These are phyloP conservation scores for Ophiostoma piceae DNA, from an alignment of 2,329 filamentous ascomycete species.

Conservation along the genomic window DNA sequence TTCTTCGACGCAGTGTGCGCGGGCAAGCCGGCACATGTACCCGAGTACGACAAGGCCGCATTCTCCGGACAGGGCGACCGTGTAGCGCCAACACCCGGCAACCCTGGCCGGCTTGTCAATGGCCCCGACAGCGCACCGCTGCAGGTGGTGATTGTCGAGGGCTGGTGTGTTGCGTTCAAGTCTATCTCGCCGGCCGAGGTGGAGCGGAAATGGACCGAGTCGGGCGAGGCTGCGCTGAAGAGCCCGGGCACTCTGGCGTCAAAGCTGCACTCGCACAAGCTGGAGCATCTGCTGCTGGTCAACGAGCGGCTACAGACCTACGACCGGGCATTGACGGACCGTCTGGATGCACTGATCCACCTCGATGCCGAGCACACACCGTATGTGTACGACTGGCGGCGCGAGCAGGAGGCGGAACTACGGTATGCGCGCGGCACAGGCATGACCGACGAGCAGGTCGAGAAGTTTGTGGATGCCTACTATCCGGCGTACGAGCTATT, in stretches of 20 bases:
- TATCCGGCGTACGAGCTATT: conserved; percentile 70
- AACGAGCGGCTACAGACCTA: conserved; percentile 47
- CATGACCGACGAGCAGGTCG: conserved; percentile 78
- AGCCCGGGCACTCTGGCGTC: conserved; percentile 29
- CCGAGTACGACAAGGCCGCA: conserved; percentile 78
- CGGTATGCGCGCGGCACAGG: conserved; percentile 62
- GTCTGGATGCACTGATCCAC: conserved; percentile 52
- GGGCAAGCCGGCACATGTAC: conserved; percentile 53
- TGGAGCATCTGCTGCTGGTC: conserved; percentile 47
- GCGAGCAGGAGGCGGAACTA: conserved; percentile 71
- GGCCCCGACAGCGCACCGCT: conserved; percentile 40
- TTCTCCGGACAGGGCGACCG: conserved; percentile 74
- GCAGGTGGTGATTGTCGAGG: conserved; percentile 73
- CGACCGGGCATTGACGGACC: conserved; percentile 43
- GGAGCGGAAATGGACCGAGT: conserved; percentile 41
- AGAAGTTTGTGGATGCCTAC: conserved; percentile 64
- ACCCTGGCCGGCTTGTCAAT: conserved; percentile 57
- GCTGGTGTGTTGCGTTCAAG: conserved; percentile 86
- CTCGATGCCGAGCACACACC: conserved; percentile 64
- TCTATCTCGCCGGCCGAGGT: conserved; percentile 49
- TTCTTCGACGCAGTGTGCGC: conserved; percentile 58
- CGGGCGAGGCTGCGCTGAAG: conserved; percentile 36
- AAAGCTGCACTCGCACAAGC: conserved; percentile 44
- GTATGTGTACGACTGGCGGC: conserved; percentile 80
- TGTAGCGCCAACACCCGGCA: conserved; percentile 47